Evolutionary conservation across 768 basidiomycete species (phyloP).

Genomic region (Coprinopsis sp.): DNA sequence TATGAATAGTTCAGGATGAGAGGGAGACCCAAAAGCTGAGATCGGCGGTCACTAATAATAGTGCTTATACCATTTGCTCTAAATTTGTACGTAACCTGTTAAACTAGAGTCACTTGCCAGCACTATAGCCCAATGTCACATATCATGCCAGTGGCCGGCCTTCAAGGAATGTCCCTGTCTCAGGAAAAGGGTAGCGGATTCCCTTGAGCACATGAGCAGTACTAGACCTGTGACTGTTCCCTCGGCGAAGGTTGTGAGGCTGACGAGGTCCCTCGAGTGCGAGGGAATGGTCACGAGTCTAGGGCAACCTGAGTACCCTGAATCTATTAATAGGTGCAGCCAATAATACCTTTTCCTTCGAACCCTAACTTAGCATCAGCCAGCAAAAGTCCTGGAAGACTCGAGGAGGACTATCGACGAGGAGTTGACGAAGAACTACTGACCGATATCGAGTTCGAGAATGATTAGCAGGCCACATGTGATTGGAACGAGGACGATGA

Average conservation of each 20-base stretch:
- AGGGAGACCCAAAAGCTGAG: too few relatives aligned
- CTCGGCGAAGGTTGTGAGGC: constrained; percentile 92
- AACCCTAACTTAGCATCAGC: constrained; percentile 39
- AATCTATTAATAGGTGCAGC: constrained; percentile 91
- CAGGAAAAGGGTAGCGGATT: too few relatives aligned
- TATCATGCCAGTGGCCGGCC: too few relatives aligned
- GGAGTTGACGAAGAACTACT: constrained; percentile 49
- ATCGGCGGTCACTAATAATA: too few relatives aligned
- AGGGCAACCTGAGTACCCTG: too few relatives aligned
- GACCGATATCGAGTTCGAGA: constrained; percentile 82
- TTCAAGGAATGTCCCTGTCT: too few relatives aligned
- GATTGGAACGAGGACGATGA: constrained; percentile 91
- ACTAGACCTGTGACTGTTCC: constrained; percentile 71
- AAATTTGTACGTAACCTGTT: too few relatives aligned
- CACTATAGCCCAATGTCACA: too few relatives aligned
- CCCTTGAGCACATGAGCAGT: constrained; percentile 44
- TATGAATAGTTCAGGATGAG: too few relatives aligned
- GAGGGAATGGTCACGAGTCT: too few relatives aligned
- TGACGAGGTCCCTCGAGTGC: constrained; percentile 85
- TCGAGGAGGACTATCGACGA: constrained; percentile 37
- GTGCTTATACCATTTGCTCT: too few relatives aligned
- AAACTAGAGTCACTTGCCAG: too few relatives aligned
- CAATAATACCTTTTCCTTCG: constrained; percentile 38
- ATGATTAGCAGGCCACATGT: constrained; percentile 85
- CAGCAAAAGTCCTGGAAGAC: neutral